Percentiles rank a stretch among this genome's conserved stretches.
Evolutionary conservation across 164 flowering plant genomes (phyloP).

Genomic region (Berberis vulgaris): DNA sequence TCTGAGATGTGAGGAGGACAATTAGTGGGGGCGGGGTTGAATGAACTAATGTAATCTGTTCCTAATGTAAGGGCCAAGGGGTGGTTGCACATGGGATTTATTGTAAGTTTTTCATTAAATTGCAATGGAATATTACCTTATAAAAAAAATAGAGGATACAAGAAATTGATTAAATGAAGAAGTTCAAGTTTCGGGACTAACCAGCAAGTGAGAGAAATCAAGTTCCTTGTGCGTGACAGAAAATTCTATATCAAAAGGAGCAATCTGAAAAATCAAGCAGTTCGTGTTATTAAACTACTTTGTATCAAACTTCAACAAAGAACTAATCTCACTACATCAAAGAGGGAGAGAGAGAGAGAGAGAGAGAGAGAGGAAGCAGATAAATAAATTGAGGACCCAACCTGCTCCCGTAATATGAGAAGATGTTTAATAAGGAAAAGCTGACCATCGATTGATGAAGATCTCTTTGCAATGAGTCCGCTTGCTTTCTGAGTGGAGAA

Average conservation of each 20-base stretch:
- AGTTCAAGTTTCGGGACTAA: slow-evolving; percentile 27
- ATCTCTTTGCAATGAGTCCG: slow-evolving; percentile 65
- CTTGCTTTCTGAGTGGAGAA: slow-evolving; percentile 70
- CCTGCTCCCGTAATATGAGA: slow-evolving; percentile 92
- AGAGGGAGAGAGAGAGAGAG: neutral
- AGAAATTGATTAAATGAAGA: neutral
- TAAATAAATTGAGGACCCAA: slow-evolving; percentile 9
- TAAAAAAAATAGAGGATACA: neutral
- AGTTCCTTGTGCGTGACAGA: slow-evolving; percentile 95
- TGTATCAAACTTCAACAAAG: neutral
- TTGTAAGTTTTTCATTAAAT: no score
- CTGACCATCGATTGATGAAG: slow-evolving; percentile 89
- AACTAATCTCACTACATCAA: neutral
- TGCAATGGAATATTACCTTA: no score
- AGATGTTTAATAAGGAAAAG: slow-evolving; percentile 91
- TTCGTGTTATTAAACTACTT: slow-evolving; percentile 4
- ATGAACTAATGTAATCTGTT: no score
- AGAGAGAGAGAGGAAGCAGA: neutral
- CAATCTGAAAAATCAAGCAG: slow-evolving; percentile 52
- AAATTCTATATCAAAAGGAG: slow-evolving; percentile 95
- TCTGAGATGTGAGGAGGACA: no score
- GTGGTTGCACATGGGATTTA: no score
- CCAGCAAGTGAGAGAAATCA: slow-evolving; percentile 98
- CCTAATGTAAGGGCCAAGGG: no score
- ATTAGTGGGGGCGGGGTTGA: no score